Base-by-base conservation (phyloP, 305 asterid species). In the Fraxinus velutina region DNA sequence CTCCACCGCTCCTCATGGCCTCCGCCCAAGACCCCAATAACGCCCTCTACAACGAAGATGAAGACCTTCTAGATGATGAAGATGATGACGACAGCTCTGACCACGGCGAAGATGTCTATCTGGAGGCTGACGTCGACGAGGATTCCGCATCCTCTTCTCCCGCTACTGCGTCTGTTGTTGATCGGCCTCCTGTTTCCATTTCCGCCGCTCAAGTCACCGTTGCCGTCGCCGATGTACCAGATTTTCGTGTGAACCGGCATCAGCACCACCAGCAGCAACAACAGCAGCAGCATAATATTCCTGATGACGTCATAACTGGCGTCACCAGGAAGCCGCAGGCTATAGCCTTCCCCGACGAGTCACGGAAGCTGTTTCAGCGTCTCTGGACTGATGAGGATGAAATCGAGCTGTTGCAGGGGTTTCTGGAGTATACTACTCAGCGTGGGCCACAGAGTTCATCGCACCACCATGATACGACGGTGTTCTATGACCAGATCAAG, bases 321-420 rank as follows among this genome's bases (percentile, higher is more conserved):
- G n/a, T 44, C 83, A 6, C 85, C 29, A 91, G 87, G 86, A 88
- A 90, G 85, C 90, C 95, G 36, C 79, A 83, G 33, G 86, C 90
- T 68, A 73, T 83, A 3, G 36, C 74, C 37, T 89, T 73, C 76
- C 87, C 81, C n/a, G 99, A 93, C 33, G 99, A 92, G 71, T 87
- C 94, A 0, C 89, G 99, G 73, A 92, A 92, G 90, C 93, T 95
- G 10, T 95, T 95, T 83, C 99, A 95, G 87, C 91, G 99, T 24
- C 90, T 95, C 13, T 95, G 99, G 99, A 93, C 97, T 0, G 99
- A 95, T 27, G 99, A 92, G 87, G 99, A 95, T 64, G 99, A 95
- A 83, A 92, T 95, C 87, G 99, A 92, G 90, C 91, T 95, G 57
- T 73, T 95, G 80, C 94, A 91, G 75, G 98, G 99, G 1, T 93